Evolutionary conservation across 306 rosid species (phyloP).

Genomic region (Prosopis cineraria): DNA sequence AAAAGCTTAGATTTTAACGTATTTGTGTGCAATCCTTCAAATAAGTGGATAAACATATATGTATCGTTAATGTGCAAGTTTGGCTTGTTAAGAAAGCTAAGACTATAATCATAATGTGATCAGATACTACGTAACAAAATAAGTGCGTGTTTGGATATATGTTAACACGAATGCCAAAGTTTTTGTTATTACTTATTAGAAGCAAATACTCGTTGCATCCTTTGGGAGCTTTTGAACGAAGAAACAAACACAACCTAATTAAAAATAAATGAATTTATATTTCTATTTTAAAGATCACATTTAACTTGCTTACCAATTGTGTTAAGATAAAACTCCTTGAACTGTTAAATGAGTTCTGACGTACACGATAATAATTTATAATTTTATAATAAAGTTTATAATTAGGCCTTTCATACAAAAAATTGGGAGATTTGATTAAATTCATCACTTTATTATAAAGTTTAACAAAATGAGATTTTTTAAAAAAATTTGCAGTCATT

Average conservation of each 20-base stretch:
- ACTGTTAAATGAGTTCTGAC: background rate
- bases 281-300: background rate
- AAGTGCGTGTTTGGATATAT: background rate
- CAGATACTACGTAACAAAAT: background rate
- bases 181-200: background rate
- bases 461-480: background rate
- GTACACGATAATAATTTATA: too few species aligned
- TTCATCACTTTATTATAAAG: background rate
- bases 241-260: background rate
- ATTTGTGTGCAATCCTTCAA: conserved; percentile 9
- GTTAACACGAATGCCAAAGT: background rate
- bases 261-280: background rate
- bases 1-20: conserved; percentile 32
- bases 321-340: background rate
- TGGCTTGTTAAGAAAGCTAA: background rate
- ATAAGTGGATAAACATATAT: background rate
- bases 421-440: background rate
- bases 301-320: background rate
- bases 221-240: background rate
- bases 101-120: background rate
- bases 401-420: background rate
- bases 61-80: background rate
- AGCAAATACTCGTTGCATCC: background rate
- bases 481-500: background rate
- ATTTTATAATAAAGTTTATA: too few species aligned